A percentile compares a stretch with the other conserved stretches of the same genome.
These are phyloP conservation scores for Stemphylium beticola DNA, from an alignment of 2,329 filamentous ascomycete species.

Conservation along the genomic window DNA sequence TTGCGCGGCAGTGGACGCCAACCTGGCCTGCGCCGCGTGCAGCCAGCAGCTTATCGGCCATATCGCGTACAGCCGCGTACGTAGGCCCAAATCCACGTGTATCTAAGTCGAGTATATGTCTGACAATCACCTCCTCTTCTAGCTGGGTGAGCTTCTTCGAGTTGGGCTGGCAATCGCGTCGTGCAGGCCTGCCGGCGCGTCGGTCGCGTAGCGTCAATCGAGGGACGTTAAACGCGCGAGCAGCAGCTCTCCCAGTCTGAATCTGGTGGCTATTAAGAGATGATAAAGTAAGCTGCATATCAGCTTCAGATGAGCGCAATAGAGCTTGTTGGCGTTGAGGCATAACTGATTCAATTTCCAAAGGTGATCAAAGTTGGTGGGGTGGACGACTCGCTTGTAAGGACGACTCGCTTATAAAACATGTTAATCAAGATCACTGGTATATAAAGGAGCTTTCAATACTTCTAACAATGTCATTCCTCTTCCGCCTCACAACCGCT, in stretches of 20 bases:
- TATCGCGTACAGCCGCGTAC: not conserved
- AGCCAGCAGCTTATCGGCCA: not conserved
- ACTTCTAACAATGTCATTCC: not conserved
- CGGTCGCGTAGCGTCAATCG: slow-evolving; percentile 5
- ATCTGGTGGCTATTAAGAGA: slow-evolving; percentile 4
- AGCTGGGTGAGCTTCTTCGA: slow-evolving; percentile 2
- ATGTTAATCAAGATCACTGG: slow-evolving; percentile 1
- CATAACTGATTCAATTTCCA: not conserved
- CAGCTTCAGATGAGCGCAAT: not conserved
- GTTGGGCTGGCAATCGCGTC: slow-evolving; percentile 12
- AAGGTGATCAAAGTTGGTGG: too few species aligned
- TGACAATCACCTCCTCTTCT: not conserved
- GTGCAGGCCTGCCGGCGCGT: slow-evolving; percentile 9
- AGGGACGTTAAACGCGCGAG: slow-evolving; percentile 1
- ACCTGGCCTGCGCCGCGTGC: too few species aligned
- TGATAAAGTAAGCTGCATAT: slow-evolving; percentile 8
- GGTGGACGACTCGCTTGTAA: too few species aligned
- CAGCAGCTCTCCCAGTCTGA: slow-evolving; percentile 1
- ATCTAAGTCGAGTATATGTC: not conserved
- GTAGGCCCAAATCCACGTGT: not conserved
- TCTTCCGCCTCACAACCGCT: not conserved
- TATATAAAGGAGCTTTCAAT: slow-evolving; percentile 6
- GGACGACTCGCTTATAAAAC: too few species aligned
- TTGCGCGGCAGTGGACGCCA: too few species aligned
- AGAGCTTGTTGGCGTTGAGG: not conserved